Base-by-base conservation (phyloP, 1,284 basidiomycete species). In the Ganoderma sp. region DNA sequence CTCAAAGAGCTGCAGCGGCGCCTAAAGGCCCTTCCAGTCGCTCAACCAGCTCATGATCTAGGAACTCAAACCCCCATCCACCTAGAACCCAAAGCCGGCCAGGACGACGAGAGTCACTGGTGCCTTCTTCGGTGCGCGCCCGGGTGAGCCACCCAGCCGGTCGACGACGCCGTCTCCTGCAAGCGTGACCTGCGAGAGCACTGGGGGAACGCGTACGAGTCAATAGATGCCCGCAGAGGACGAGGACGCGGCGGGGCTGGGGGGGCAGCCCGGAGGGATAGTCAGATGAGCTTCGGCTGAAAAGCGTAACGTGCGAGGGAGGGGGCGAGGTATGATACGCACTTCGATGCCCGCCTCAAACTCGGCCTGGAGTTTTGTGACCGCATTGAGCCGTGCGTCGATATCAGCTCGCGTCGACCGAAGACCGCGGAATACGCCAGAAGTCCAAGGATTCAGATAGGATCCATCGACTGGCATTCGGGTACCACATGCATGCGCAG, bases 1-100 rank as follows among this genome's bases (percentile, higher is more conserved):
- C 77, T 98, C 96, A 76, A 95, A 95, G 43, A 90, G 84, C 76
- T 84, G 85, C 45, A 94, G 78, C 15, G 93, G 89, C 15, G 90
- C 88, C 79, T 97, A 96, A 32, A 84, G 84, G 34, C 89, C 89
- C 78, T 95, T 95, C 42, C 85, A 87, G 69, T 84, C 84, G 74
- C 87, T 90, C 50, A 84, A 84, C 72, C 82, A 83, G 61, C 77
- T 78, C 57, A 84, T 80, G 67, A 50, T 25, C 22, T 80, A 78
- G 57, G 82, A 80, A 68, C 79, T 82, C 19, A 82, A 79, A 69
- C 80, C 70, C 19, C 66, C 64, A 12, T 66, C 67, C 42, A 85
- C 84, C 37, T 89, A 87, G 79, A 92, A 91, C 6, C 92, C 91
- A 66, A 90, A 84, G 50, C 88, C 88, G 67, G 90, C 91, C 58